Conservation (phyloP, 495 filamentous ascomycete genomes). For the Glutinoglossum americanum region DNA sequence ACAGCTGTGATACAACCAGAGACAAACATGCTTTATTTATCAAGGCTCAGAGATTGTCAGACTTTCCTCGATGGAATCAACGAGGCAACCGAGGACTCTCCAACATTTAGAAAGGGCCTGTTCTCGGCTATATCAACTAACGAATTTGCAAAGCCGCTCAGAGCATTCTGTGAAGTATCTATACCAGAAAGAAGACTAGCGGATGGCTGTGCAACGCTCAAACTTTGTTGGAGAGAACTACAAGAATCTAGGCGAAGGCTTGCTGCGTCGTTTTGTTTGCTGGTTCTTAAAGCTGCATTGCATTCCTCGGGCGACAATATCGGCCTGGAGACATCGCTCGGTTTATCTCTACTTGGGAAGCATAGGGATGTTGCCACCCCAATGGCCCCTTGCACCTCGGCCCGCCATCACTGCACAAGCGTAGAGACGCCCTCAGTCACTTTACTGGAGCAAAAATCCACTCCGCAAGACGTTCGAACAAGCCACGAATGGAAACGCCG, state of each 20-base stretch:
- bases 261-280: constrained; percentile 3
- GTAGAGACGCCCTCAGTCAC: not conserved
- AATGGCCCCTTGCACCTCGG: not conserved
- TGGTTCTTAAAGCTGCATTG: constrained; percentile 13
- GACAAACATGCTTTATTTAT: not conserved
- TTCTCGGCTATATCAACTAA: not conserved
- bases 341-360: constrained; percentile 6
- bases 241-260: constrained; percentile 4
- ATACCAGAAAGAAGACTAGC: not conserved
- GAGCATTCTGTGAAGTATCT: not conserved
- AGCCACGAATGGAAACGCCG: constrained; percentile 25
- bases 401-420: not conserved
- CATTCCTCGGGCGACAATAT: constrained; percentile 7
- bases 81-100: not conserved
- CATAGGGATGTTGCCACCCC: constrained; percentile 1
- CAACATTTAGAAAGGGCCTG: not conserved
- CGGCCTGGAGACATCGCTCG: constrained; percentile 4
- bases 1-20: not conserved
- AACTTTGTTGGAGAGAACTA: not conserved
- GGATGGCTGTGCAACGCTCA: not conserved
- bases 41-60: not conserved
- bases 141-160: not conserved
- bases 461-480: not conserved
- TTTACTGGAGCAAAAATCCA: constrained; percentile 1
- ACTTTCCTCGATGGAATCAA: not conserved